Evolutionary conservation across 2,329 filamentous ascomycete species (phyloP), one percentile per base, ranked within the genome.

Genomic region (Daldinia sp.): DNA sequence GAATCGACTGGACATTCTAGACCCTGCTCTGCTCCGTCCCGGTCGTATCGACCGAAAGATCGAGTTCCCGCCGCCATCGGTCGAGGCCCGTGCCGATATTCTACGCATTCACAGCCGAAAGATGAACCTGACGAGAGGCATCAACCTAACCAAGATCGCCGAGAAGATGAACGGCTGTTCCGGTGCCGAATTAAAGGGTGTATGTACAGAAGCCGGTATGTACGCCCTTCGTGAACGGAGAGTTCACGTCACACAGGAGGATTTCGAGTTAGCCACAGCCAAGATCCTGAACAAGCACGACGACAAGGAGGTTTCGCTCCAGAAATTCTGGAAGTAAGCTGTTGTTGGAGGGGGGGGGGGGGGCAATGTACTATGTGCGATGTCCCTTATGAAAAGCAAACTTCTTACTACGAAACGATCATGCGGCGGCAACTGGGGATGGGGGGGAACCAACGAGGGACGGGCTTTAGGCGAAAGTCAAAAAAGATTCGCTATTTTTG

Each of bases 91-190:
- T 82, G 96, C 96, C 75, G 96, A 99, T 81, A 99, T 99, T 84
- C 87, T 99, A 74, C 92, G 96, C 74, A 99, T 99, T 77, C 96
- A 99, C 85, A 97, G 92, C 75, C 90, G 96, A 76, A 97, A 94
- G 83, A 99, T 99, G 96, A 99, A 99, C 83, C 82, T 99, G 76
- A 99, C 96, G 13, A 89, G 96, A 78, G 96, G 96, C 59, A 98
- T 99, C 85, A 97, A 99, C 83, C 85, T 99, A 73, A 97, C 89
- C 77, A 99, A 99, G 89, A 97, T 98, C 76, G 96, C 96, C 33
- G 96, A 99, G 86, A 98, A 98, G 89, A 99, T 99, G 96, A 98
- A 98, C 78, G 96, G 96, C 58, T 99, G 96, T 82, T 98, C 94
- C 2, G 96, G 96, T 68, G 96, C 96, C 61, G 96, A 99, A 83